phyloP scores from a whole-genome alignment of 345 rosid species.

The Murraya paniculata region DNA sequence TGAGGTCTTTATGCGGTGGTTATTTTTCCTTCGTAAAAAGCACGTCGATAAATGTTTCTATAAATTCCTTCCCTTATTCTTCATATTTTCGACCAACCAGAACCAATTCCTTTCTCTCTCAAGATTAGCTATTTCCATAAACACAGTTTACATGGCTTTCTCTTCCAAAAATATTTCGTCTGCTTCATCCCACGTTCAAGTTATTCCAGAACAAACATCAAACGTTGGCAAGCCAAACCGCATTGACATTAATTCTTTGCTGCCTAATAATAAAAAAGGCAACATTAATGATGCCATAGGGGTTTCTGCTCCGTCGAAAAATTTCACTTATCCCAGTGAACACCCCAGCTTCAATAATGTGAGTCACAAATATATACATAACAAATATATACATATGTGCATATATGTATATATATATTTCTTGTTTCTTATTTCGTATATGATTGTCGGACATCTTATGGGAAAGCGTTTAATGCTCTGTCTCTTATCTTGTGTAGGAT shows the following conservation, averaged over 20 bases:
- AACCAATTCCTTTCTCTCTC: neutral
- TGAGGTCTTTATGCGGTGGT: too few species aligned
- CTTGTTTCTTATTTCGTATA: neutral
- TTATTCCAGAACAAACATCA: neutral
- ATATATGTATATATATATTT: too few species aligned
- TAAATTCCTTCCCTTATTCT: neutral
- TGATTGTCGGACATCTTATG: neutral
- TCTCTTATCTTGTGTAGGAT: neutral
- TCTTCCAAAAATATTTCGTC: neutral
- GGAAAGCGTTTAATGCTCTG: neutral
- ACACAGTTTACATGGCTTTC: neutral
- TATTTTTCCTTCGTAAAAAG: too few species aligned
- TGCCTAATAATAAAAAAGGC: neutral
- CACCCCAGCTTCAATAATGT: neutral
- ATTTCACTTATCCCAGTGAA: neutral
- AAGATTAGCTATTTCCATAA: neutral
- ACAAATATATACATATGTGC: too few species aligned
- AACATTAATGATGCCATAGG: neutral
- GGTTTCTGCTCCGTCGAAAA: neutral
- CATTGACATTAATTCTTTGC: neutral
- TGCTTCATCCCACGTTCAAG: neutral
- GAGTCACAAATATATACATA: too few species aligned
- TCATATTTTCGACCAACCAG: neutral
- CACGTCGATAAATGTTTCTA: neutral
- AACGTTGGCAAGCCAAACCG: neutral